phyloP scores from a whole-genome alignment of 108 stramenopile genomes.

The Fistulifera pelliculosa region DNA sequence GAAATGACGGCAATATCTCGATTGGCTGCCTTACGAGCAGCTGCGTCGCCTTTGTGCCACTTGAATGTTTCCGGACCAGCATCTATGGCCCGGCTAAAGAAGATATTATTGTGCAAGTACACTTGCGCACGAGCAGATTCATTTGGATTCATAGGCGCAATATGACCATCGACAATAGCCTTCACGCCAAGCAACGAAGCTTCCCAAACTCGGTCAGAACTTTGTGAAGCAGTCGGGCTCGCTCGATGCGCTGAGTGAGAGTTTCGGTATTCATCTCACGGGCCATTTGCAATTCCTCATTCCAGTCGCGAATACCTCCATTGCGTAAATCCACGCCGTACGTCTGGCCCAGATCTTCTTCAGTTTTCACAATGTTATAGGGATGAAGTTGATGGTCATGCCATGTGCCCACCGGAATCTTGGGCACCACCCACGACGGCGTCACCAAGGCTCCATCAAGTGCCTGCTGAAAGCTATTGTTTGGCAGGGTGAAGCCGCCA shows the following conservation, averaged over 20 bases:
- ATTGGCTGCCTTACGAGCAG: conserved; percentile 58
- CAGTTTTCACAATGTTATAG: conserved; percentile 48
- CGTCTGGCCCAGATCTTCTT: conserved; percentile 59
- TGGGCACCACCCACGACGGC: conserved; percentile 69
- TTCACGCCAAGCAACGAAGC: conserved; percentile 70
- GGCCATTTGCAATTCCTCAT: conserved; percentile 88
- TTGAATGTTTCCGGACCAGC: conserved; percentile 79
- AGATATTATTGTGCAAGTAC: conserved; percentile 94
- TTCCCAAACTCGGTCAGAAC: conserved; percentile 88
- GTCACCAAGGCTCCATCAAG: conserved; percentile 54
- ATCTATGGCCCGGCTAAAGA: conserved; percentile 86
- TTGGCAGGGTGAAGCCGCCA: conserved; percentile 17
- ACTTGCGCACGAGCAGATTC: conserved; percentile 84
- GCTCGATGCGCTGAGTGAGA: conserved; percentile 63
- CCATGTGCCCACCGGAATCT: conserved; percentile 16
- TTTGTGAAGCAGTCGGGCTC: conserved; percentile 80
- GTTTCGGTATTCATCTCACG: conserved; percentile 70
- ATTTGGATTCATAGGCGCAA: conserved; percentile 89
- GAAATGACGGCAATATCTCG: conserved; percentile 59
- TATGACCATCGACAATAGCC: conserved; percentile 81
- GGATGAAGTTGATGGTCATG: conserved; percentile 33
- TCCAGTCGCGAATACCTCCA: conserved; percentile 89
- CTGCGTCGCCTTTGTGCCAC: conserved; percentile 56
- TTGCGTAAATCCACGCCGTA: conserved; percentile 84
- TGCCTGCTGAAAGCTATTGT: conserved; percentile 21